phyloP scores from a whole-genome alignment of 139 green algal genomes.

The Helicosporidium sp. region DNA sequence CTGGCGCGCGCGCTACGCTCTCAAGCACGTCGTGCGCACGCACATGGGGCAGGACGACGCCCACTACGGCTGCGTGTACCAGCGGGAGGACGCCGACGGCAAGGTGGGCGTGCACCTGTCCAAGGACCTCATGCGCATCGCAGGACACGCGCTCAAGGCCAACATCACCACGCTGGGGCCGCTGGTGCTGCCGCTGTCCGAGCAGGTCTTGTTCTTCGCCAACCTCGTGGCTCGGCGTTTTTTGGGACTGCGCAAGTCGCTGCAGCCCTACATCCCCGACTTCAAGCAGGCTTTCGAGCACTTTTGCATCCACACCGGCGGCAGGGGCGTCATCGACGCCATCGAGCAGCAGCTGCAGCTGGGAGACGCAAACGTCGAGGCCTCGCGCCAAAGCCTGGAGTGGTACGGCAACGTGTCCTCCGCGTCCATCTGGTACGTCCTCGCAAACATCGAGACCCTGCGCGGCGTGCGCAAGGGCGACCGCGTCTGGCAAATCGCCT shows the following conservation, averaged over 20 bases:
- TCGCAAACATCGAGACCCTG: slow-evolving; percentile 38
- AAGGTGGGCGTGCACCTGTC: slow-evolving; percentile 49
- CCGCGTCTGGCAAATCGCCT: slow-evolving; percentile 21
- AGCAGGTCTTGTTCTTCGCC: slow-evolving; percentile 81
- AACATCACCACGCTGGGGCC: slow-evolving; percentile 95
- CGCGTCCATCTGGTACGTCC: slow-evolving; percentile 39
- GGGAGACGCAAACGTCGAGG: slow-evolving; percentile 33
- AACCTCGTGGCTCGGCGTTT: slow-evolving; percentile 72
- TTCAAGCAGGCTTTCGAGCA: slow-evolving; percentile 96
- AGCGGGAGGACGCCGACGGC: slow-evolving; percentile 49
- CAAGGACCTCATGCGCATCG: slow-evolving; percentile 83
- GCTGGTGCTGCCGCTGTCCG: slow-evolving; percentile 76
- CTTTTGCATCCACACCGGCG: slow-evolving; percentile 95
- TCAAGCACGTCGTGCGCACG: slow-evolving; percentile 69
- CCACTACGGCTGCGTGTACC: slow-evolving; percentile 66
- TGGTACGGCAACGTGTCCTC: slow-evolving; percentile 45
- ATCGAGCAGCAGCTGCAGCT: slow-evolving; percentile 88
- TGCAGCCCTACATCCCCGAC: slow-evolving; percentile 83
- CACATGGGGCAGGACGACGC: slow-evolving; percentile 76
- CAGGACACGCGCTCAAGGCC: slow-evolving; percentile 56
- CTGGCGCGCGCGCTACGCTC: slow-evolving; percentile 62
- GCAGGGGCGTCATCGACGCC: slow-evolving; percentile 78
- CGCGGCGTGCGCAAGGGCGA: slow-evolving; percentile 18
- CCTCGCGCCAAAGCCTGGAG: slow-evolving; percentile 56
- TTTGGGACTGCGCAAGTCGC: slow-evolving; percentile 15